Percentiles rank a stretch among this genome's conserved stretches.
phyloP scores from a whole-genome alignment of 1,284 basidiomycete species.

The Leucoagaricus sp. region DNA sequence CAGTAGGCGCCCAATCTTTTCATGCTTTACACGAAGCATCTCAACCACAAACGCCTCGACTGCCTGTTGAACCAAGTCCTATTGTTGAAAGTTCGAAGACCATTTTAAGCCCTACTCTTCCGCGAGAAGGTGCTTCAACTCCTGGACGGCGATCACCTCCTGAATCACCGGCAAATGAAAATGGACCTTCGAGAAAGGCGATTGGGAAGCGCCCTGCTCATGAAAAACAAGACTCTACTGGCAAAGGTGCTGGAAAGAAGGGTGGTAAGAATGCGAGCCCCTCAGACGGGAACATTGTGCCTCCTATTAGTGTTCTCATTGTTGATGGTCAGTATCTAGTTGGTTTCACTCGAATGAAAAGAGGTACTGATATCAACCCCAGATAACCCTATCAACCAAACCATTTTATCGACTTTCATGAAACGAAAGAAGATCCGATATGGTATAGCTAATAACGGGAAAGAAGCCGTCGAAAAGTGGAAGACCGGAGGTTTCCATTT shows the following conservation, averaged over 20 bases:
- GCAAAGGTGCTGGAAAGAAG: slow-evolving; percentile 12
- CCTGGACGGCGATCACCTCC: slow-evolving; percentile 10
- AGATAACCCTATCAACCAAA: slow-evolving; percentile 99
- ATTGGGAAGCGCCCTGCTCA: slow-evolving; percentile 7
- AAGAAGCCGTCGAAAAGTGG: slow-evolving; percentile 98
- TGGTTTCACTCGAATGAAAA: slow-evolving; percentile 4
- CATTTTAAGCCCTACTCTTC: background rate
- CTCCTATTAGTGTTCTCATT: slow-evolving; percentile 94
- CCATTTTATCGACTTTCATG: slow-evolving; percentile 95
- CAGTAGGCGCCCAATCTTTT: slow-evolving; percentile 19
- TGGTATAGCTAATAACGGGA: slow-evolving; percentile 93
- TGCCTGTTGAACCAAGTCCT: background rate
- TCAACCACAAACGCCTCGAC: background rate
- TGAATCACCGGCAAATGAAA: slow-evolving; percentile 12
- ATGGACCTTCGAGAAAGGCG: background rate
- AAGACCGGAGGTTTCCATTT: slow-evolving; percentile 92
- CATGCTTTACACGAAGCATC: slow-evolving; percentile 27
- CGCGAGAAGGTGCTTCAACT: background rate
- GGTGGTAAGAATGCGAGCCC: slow-evolving; percentile 23
- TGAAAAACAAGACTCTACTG: slow-evolving; percentile 6
- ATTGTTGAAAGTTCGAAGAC: background rate
- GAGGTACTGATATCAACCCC: slow-evolving; percentile 11
- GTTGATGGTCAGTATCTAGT: slow-evolving; percentile 75
- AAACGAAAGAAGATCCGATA: slow-evolving; percentile 95
- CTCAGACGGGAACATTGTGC: slow-evolving; percentile 66